These are phyloP conservation scores for Saccharum hybrid DNA, from an alignment of 202 grass and related monocot species.

Conservation along the genomic window DNA sequence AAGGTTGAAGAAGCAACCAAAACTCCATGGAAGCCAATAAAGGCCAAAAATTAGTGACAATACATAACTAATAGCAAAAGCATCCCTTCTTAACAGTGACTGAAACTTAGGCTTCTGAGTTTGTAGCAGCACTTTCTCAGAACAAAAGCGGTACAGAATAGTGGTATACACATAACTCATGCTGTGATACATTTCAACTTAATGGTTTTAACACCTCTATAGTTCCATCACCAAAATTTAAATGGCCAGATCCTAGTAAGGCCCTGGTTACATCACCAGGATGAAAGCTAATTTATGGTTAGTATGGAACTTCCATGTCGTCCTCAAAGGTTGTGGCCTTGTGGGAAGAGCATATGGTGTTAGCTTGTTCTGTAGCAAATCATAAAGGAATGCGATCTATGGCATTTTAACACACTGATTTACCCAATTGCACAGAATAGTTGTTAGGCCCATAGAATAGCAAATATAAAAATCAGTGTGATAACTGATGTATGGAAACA, in stretches of 20 bases:
- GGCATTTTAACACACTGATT: conserved; percentile 9
- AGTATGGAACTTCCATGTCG: not conserved
- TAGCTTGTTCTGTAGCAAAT: conserved; percentile 6
- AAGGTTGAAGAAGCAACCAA: not conserved
- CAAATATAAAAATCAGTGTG: not conserved
- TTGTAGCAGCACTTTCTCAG: not conserved
- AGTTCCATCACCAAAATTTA: not conserved
- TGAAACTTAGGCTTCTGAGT: conserved; percentile 5
- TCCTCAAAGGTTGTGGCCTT: not conserved
- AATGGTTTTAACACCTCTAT: not conserved
- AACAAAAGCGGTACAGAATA: not conserved
- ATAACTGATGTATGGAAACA: not conserved
- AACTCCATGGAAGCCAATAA: conserved; percentile 4
- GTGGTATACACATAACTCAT: not conserved
- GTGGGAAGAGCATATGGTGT: not conserved
- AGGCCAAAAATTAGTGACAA: not conserved
- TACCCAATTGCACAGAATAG: conserved; percentile 1
- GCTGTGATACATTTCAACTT: conserved; percentile 1
- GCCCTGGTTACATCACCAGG: not conserved
- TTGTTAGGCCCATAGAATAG: not conserved
- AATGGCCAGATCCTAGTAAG: not conserved
- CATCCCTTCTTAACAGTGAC: conserved; percentile 1
- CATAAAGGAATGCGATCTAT: not conserved
- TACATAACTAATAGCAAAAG: not conserved
- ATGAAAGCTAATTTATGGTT: not conserved